phyloP scores from a whole-genome alignment of 257 asterid species.

The Anisodus acutangulus region DNA sequence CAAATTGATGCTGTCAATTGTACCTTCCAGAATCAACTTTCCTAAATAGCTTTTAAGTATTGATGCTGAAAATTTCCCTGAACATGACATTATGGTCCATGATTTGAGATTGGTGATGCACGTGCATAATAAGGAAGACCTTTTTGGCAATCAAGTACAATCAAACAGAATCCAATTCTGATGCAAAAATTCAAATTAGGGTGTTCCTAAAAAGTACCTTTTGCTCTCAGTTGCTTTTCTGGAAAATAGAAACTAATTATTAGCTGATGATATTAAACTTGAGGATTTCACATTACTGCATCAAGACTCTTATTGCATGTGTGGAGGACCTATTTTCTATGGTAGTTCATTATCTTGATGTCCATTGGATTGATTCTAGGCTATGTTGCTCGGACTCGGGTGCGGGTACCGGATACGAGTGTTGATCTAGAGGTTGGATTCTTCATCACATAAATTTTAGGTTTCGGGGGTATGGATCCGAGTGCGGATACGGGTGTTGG shows the following conservation, averaged over 20 bases:
- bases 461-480: no score
- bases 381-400: no score
- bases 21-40: not conserved
- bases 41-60: not conserved
- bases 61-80: constrained; percentile 19
- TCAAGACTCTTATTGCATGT: constrained; percentile 1
- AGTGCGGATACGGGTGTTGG: no score
- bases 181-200: not conserved
- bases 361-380: not conserved
- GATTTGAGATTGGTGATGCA: not conserved
- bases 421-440: no score
- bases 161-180: constrained; percentile 3
- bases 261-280: constrained; percentile 1
- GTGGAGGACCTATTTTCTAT: not conserved
- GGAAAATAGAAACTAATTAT: constrained; percentile 24
- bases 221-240: constrained; percentile 15
- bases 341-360: constrained; percentile 2
- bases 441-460: no score
- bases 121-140: not conserved
- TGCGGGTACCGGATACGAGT: no score
- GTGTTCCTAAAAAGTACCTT: not conserved
- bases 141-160: constrained; percentile 15
- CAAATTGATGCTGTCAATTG: constrained; percentile 24
- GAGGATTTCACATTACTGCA: not conserved
- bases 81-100: not conserved